Evolutionary conservation across 768 basidiomycete genomes (phyloP).

Genomic region (Lentinula boryana): DNA sequence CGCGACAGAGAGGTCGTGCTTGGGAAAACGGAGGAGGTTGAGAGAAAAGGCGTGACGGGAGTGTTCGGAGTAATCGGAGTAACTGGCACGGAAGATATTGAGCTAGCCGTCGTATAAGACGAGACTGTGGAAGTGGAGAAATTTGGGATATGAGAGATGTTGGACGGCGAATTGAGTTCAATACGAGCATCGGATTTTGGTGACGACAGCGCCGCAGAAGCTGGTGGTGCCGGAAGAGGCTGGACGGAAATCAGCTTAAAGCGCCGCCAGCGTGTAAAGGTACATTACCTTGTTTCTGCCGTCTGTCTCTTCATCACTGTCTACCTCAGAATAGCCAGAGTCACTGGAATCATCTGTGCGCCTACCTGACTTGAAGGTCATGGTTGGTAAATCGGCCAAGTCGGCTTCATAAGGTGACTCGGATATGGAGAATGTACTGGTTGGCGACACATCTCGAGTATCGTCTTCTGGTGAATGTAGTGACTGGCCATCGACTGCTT

Average conservation of each 20-base stretch:
- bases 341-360: neutral
- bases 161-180: neutral
- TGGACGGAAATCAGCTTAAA: neutral
- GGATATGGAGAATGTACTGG: neutral
- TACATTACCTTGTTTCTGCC: conserved; percentile 5
- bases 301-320: neutral
- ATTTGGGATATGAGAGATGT: neutral
- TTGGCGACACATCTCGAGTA: neutral
- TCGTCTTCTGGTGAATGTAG: neutral
- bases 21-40: neutral
- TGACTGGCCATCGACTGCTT: neutral
- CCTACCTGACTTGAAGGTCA: conserved; percentile 1
- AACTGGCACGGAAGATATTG: neutral
- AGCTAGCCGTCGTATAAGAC: conserved; percentile 1
- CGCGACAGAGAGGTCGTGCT: neutral
- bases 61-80: conserved; percentile 1
- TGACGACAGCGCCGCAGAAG: neutral
- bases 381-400: neutral
- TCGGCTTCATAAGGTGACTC: neutral
- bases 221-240: conserved; percentile 4
- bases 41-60: neutral
- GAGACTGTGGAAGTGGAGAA: neutral
- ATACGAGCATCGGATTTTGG: neutral
- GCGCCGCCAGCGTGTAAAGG: neutral
- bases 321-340: neutral